Conservation (phyloP, 2,329 filamentous ascomycete species). For the Xylariales sp. region DNA sequence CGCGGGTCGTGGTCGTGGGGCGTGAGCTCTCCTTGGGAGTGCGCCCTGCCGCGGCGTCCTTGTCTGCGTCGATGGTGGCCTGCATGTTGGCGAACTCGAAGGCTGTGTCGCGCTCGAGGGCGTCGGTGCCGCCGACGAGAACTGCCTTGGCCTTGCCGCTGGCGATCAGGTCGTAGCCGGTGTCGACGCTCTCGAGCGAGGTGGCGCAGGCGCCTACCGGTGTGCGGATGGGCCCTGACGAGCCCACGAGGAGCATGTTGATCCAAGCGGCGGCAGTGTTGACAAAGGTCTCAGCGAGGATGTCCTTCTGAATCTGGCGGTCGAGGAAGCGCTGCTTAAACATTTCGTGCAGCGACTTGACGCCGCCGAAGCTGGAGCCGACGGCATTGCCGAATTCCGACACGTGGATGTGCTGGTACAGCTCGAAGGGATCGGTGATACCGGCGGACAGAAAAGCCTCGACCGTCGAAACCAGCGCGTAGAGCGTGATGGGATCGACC, state of each 20-base stretch:
- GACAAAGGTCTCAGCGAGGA: constrained; percentile 28
- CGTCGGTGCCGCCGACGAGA: constrained; percentile 30
- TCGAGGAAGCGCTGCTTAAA: constrained; percentile 25
- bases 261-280: constrained; percentile 31
- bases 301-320: constrained; percentile 24
- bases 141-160: constrained; percentile 23
- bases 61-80: constrained; percentile 26
- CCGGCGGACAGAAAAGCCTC: constrained; percentile 29
- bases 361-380: constrained; percentile 26
- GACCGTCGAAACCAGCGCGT: constrained; percentile 22
- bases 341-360: constrained; percentile 19
- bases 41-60: constrained; percentile 21
- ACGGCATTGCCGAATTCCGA: constrained; percentile 29
- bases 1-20: constrained; percentile 24
- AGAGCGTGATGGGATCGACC: constrained; percentile 29
- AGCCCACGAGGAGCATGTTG: constrained; percentile 36
- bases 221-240: constrained; percentile 27
- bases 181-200: constrained; percentile 29
- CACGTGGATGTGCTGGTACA: constrained; percentile 27
- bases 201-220: constrained; percentile 34
- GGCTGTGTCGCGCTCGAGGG: constrained; percentile 24
- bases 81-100: constrained; percentile 30
- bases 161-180: constrained; percentile 25
- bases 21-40: constrained; percentile 28
- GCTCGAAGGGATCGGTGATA: constrained; percentile 23